A percentile compares a stretch with the other conserved stretches of the same genome.
phyloP scores from a whole-genome alignment of 2,329 filamentous ascomycete species.

The Chaetomium strumarium region DNA sequence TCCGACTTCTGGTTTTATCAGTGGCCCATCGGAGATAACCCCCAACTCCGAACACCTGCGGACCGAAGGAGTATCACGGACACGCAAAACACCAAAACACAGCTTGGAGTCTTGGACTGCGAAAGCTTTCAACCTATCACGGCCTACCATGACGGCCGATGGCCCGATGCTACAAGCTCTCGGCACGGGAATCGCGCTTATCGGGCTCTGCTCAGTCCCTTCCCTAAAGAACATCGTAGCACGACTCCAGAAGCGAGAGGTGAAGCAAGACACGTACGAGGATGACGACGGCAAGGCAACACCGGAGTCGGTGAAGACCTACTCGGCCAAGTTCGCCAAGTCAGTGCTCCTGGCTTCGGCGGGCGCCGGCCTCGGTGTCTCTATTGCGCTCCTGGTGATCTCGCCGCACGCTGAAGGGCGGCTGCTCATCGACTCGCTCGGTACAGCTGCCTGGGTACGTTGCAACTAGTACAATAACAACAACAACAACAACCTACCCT shows the following conservation, averaged over 20 bases:
- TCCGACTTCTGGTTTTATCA: background rate
- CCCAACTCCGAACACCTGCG: background rate
- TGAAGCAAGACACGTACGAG: slow-evolving; percentile 48
- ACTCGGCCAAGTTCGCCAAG: slow-evolving; percentile 56
- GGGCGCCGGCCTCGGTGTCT: slow-evolving; percentile 46
- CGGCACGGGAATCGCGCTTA: slow-evolving; percentile 26
- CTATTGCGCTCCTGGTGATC: slow-evolving; percentile 51
- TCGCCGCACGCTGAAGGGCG: slow-evolving; percentile 38
- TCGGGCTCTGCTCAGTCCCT: slow-evolving; percentile 29
- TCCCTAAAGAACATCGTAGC: slow-evolving; percentile 26
- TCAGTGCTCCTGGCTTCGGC: slow-evolving; percentile 49
- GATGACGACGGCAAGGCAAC: slow-evolving; percentile 66
- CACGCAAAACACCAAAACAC: background rate
- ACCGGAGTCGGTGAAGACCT: slow-evolving; percentile 54
- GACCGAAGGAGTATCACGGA: background rate
- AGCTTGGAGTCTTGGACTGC: background rate
- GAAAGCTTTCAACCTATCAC: background rate
- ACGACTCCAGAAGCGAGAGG: slow-evolving; percentile 27
- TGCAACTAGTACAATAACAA: no score
- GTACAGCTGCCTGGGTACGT: slow-evolving; percentile 58
- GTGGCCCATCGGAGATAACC: background rate
- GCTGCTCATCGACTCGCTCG: slow-evolving; percentile 54
- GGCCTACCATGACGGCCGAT: slow-evolving; percentile 24
- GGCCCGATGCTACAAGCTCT: slow-evolving; percentile 25
- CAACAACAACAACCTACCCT: no score